phyloP scores from a whole-genome alignment of 139 green algal genomes.

The Picochlorum sp. region DNA sequence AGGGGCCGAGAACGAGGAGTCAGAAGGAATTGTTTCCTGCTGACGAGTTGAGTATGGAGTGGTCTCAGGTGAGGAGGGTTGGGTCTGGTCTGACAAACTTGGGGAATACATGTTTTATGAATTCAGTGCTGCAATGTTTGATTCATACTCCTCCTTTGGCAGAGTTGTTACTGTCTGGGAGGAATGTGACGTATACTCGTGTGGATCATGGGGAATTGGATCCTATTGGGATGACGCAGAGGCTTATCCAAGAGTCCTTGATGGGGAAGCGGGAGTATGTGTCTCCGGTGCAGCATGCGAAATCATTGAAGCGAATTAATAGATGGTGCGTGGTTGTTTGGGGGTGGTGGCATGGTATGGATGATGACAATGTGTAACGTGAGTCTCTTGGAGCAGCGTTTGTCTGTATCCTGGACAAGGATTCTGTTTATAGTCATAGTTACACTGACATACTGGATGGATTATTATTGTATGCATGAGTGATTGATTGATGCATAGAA shows the following conservation, averaged over 20 bases:
- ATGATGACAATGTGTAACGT: slow-evolving; percentile 25
- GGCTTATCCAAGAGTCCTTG: slow-evolving; percentile 42
- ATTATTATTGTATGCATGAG: background rate
- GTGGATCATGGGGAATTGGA: slow-evolving; percentile 25
- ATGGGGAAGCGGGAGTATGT: slow-evolving; percentile 13
- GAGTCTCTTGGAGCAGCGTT: slow-evolving; percentile 3
- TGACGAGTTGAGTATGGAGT: slow-evolving; percentile 1
- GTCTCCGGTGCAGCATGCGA: slow-evolving; percentile 35
- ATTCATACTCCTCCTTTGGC: slow-evolving; percentile 82
- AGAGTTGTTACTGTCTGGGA: slow-evolving; percentile 52
- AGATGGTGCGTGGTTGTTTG: slow-evolving; percentile 32
- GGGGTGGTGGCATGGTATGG: slow-evolving; percentile 1
- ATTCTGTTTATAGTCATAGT: slow-evolving; percentile 46
- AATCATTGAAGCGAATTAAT: slow-evolving; percentile 37
- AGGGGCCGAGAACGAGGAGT: background rate
- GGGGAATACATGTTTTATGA: slow-evolving; percentile 99
- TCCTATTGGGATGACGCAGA: slow-evolving; percentile 40
- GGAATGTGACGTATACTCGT: slow-evolving; percentile 6
- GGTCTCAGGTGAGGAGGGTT: slow-evolving; percentile 1
- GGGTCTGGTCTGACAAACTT: slow-evolving; percentile 83
- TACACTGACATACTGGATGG: slow-evolving; percentile 44
- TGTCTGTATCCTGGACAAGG: background rate
- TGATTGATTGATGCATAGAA: no score
- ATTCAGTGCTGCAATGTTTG: slow-evolving; percentile 89
- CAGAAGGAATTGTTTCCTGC: background rate